Conservation (phyloP, 2,329 filamentous ascomycete genomes). For the Neofusicoccum ribis region DNA sequence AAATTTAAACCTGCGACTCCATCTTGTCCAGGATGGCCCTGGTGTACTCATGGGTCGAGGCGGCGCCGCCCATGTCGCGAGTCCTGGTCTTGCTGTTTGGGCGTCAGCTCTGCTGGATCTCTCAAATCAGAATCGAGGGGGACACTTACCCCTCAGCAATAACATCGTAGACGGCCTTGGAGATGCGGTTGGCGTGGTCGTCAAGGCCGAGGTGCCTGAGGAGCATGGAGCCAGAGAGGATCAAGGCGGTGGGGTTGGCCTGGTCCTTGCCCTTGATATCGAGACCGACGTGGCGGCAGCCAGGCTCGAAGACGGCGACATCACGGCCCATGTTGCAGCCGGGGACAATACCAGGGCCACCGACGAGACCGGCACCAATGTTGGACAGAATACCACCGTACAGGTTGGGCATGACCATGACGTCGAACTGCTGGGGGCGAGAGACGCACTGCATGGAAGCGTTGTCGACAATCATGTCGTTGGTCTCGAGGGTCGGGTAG, state of each 20-base stretch:
- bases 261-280: slow-evolving; percentile 99
- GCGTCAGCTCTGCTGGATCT: slow-evolving; percentile 30
- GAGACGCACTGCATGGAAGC: slow-evolving; percentile 99
- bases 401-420: slow-evolving; percentile 99
- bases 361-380: slow-evolving; percentile 95
- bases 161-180: slow-evolving; percentile 77
- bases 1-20: slow-evolving; percentile 57
- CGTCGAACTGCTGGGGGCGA: slow-evolving; percentile 95
- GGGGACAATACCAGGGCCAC: slow-evolving; percentile 93
- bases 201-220: slow-evolving; percentile 95
- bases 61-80: slow-evolving; percentile 90
- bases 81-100: slow-evolving; percentile 76
- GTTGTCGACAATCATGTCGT: slow-evolving; percentile 99
- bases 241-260: slow-evolving; percentile 94
- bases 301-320: slow-evolving; percentile 96
- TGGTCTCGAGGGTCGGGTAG: slow-evolving; percentile 91
- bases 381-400: slow-evolving; percentile 99
- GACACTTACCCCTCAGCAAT: slow-evolving; percentile 83
- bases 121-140: background rate
- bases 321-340: slow-evolving; percentile 99
- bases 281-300: slow-evolving; percentile 97
- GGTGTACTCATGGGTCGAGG: slow-evolving; percentile 93
- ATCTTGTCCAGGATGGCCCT: slow-evolving; percentile 92
- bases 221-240: slow-evolving; percentile 95
- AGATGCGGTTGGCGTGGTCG: slow-evolving; percentile 97